Evolutionary conservation across 148 eudicot species (phyloP).

Genomic region (Vaccinium corymbosum): DNA sequence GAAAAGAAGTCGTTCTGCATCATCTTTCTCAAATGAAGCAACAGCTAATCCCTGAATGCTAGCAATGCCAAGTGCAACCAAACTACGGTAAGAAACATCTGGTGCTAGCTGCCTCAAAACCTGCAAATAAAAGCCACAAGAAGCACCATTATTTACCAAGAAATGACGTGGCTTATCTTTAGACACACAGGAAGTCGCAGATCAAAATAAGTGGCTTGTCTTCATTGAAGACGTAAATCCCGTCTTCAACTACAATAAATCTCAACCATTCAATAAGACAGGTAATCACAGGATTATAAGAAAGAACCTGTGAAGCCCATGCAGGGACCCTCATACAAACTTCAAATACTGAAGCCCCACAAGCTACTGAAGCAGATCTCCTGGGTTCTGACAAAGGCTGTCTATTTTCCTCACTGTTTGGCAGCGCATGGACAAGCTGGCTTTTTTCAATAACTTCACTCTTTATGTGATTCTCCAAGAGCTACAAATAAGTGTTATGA

Average conservation of each 20-base stretch:
- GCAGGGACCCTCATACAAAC: conserved; percentile 83
- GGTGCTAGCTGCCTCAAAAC: conserved; percentile 95
- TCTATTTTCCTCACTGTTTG: conserved; percentile 45
- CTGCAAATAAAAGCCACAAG: conserved; percentile 32
- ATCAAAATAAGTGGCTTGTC: background rate
- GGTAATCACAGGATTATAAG: background rate
- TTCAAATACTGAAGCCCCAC: conserved; percentile 87
- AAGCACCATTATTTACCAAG: background rate
- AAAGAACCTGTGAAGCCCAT: conserved; percentile 86
- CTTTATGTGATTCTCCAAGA: conserved; percentile 87
- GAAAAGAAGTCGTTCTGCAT: conserved; percentile 79
- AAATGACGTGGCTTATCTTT: background rate
- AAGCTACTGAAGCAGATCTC: conserved; percentile 79
- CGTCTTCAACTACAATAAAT: background rate
- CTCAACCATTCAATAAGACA: background rate
- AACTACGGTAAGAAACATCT: conserved; percentile 71
- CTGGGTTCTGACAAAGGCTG: conserved; percentile 64
- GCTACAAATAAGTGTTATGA: conserved; percentile 33
- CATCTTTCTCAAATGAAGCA: conserved; percentile 79
- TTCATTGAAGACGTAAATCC: background rate
- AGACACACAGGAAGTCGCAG: background rate
- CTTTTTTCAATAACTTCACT: conserved; percentile 77
- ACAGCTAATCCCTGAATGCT: conserved; percentile 88
- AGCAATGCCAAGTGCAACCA: conserved; percentile 86
- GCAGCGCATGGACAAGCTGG: conserved; percentile 60